These are phyloP conservation scores for Tetradesmus lagerheimii DNA, from an alignment of 139 green algal species.

Conservation along the genomic window DNA sequence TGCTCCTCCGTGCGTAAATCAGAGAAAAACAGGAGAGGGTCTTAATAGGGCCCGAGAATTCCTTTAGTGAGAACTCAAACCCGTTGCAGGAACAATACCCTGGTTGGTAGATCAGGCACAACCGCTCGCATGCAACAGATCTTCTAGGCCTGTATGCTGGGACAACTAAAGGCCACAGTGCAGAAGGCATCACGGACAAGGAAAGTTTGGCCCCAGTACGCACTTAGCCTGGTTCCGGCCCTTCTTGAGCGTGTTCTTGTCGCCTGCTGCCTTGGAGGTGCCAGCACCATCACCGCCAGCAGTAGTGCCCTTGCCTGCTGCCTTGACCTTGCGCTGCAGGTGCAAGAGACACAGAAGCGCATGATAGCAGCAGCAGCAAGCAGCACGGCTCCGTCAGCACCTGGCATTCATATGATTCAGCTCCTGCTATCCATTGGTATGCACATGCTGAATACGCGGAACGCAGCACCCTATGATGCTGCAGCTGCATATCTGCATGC, in stretches of 20 bases:
- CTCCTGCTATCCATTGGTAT: background rate
- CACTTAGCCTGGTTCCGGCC: slow-evolving; percentile 63
- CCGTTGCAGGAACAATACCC: no score
- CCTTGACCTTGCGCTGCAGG: slow-evolving; percentile 45
- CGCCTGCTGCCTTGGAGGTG: background rate
- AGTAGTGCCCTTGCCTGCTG: slow-evolving; percentile 13
- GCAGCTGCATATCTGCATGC: background rate
- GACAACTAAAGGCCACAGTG: background rate
- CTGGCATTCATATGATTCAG: background rate
- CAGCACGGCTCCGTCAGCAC: background rate
- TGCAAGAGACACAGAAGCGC: background rate
- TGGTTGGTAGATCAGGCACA: no score
- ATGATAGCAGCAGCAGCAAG: background rate
- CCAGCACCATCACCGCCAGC: slow-evolving; percentile 13
- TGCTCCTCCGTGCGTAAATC: no score
- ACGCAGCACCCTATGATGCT: background rate
- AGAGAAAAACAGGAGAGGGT: no score
- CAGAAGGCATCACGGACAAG: no score
- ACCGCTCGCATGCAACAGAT: no score
- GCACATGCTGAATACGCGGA: background rate
- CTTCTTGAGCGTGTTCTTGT: slow-evolving; percentile 54
- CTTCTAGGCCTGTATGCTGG: no score
- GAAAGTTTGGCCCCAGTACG: background rate
- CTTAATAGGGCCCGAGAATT: no score
- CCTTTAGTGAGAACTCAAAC: no score